Base-by-base conservation (phyloP, 129 eudicot species). In the Artemisia annua region DNA sequence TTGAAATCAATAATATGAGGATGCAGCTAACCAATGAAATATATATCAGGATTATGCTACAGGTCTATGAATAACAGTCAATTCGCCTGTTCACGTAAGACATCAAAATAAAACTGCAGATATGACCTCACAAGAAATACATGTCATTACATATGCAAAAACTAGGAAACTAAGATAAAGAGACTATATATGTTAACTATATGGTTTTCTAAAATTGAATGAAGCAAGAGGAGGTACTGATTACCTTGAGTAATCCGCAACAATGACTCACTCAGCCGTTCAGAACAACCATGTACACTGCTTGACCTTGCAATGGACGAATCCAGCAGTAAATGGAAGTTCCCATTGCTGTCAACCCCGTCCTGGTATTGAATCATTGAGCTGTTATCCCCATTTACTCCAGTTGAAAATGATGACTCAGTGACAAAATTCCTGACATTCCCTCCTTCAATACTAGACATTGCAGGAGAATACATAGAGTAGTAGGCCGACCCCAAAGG, bases 281-380 rank as follows among this genome's bases (percentile, higher is more conserved):
- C 95, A 70, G 98, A 81, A 68, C 89, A 87, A 16, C 93, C 91
- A 54, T 92, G 98, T 32, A 92, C 53, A 51, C 96, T 92, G 60
- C 80, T 78, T 5, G 98, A 89, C 73, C 96, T 79, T 26, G 82
- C 88, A 73, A 92, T 92, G 84, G 80, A 83, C 22, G 90, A 94
- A 78, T 89, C 98, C 24, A 51, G 65, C n/a, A 63, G 56, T 56
- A 70, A 24, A 43, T 77, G 64, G 46, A 67, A 74, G 68, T 63
- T 82, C 19, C 65, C 85, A 59, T 53, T 11, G 44, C 78, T 78
- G n/a, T 75, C 82, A 48, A 39, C n/a, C 14, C 72, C 82, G 57
- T 58, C 50, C 51, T 65, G 65, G 59, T 64, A 74, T 18, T 67
- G 77, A 73, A 83, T 79, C 66, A 75, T 64, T 8, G 79, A 82